A percentile compares a stretch with the other conserved stretches of the same genome.
phyloP scores from a whole-genome alignment of 306 rosid species.

The Trifolium pratense region DNA sequence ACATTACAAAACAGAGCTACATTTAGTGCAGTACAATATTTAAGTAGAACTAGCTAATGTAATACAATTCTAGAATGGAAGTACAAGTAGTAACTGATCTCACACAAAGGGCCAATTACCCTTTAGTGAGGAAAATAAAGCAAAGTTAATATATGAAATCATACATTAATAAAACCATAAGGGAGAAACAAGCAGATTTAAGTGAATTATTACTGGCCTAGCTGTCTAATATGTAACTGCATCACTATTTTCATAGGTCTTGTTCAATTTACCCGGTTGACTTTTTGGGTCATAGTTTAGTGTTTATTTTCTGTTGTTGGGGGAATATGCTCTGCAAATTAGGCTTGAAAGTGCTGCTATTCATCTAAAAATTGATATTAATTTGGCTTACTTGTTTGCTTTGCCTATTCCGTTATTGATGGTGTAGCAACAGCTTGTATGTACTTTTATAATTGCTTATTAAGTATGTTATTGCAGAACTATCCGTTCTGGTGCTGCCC shows the following conservation, averaged over 20 bases:
- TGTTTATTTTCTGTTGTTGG: not conserved
- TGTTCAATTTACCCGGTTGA: not conserved
- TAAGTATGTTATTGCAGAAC: constrained; percentile 61
- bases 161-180: constrained; percentile 2
- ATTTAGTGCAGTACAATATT: not conserved
- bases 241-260: not conserved
- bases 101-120: not conserved
- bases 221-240: constrained; percentile 12
- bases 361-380: not conserved
- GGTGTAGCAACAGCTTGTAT: constrained; percentile 35
- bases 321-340: not conserved
- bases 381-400: constrained; percentile 6
- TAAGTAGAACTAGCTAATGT: not conserved
- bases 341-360: not conserved
- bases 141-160: not conserved
- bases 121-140: not conserved
- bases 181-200: not conserved
- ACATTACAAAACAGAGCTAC: not conserved
- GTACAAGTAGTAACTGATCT: not conserved
- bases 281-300: not conserved
- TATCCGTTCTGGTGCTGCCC: constrained; percentile 93
- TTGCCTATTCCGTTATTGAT: constrained; percentile 13
- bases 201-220: not conserved
- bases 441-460: constrained; percentile 36
- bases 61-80: not conserved